Evolutionary conservation across 169 alveolate species (phyloP).

Genomic region (Fabrea salina): DNA sequence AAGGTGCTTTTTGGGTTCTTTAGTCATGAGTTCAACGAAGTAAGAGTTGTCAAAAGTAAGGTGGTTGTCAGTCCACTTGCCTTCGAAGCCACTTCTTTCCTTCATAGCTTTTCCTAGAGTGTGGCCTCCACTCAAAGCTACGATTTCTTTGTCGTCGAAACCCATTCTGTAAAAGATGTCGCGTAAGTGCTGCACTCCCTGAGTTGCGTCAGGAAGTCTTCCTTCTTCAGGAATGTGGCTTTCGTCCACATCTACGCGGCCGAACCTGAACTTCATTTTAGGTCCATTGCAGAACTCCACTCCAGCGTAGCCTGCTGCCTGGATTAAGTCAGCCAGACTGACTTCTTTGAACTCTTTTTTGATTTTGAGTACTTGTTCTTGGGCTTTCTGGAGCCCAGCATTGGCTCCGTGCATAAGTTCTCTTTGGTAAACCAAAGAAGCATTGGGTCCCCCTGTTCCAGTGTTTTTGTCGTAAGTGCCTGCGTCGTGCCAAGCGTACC

Average conservation of each 20-base stretch:
- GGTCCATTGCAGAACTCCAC: conserved; percentile 76
- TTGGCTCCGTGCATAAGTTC: conserved; percentile 59
- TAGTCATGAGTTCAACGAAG: conserved; percentile 48
- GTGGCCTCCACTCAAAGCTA: conserved; percentile 73
- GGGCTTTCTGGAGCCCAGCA: conserved; percentile 65
- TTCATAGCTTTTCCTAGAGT: conserved; percentile 64
- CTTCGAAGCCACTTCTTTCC: conserved; percentile 53
- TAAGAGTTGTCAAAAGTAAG: conserved; percentile 65
- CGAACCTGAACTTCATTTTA: conserved; percentile 34
- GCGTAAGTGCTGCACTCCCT: conserved; percentile 30
- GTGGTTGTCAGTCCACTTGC: conserved; percentile 54
- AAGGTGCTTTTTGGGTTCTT: conserved; percentile 38
- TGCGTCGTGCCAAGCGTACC: conserved; percentile 66
- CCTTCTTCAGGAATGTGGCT: conserved; percentile 33
- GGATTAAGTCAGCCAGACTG: conserved; percentile 65
- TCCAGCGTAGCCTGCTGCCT: conserved; percentile 69
- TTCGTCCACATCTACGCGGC: conserved; percentile 21
- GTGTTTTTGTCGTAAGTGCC: conserved; percentile 40
- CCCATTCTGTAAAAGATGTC: conserved; percentile 59
- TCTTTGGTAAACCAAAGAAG: conserved; percentile 45
- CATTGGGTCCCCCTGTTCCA: conserved; percentile 69
- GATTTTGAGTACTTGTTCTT: conserved; percentile 42
- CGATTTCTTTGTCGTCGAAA: conserved; percentile 64
- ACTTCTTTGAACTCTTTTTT: conserved; percentile 66
- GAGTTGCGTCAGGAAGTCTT: conserved; percentile 35